Evolutionary conservation across 2,329 filamentous ascomycete genomes (phyloP).

Genomic region (Penicillium sp.): DNA sequence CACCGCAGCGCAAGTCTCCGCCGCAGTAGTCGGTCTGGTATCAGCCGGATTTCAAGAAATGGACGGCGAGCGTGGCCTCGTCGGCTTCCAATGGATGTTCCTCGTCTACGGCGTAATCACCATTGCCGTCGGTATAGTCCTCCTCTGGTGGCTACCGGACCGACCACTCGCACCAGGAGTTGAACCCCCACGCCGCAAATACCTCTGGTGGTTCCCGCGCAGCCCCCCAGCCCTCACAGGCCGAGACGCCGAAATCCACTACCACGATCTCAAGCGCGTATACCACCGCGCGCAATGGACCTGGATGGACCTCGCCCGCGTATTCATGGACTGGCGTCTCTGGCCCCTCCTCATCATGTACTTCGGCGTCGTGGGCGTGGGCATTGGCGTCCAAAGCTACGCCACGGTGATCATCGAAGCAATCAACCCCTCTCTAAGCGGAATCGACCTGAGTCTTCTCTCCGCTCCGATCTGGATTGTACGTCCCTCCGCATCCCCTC

Average conservation of each 20-base stretch:
- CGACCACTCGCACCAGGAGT: too few relatives aligned
- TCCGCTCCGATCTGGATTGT: constrained; percentile 90
- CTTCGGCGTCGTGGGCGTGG: constrained; percentile 86
- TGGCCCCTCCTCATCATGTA: constrained; percentile 87
- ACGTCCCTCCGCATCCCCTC: constrained; percentile 39
- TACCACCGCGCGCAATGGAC: constrained; percentile 65
- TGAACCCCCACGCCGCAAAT: constrained; percentile 65
- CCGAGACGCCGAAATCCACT: too few relatives aligned
- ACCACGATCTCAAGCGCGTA: constrained; percentile 68
- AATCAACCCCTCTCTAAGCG: constrained; percentile 64
- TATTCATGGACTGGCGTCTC: constrained; percentile 75
- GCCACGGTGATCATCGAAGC: constrained; percentile 75
- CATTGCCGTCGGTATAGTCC: constrained; percentile 58
- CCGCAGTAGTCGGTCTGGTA: constrained; percentile 78
- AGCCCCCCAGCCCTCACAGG: too few relatives aligned
- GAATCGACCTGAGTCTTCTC: constrained; percentile 67
- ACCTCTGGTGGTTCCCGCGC: too few relatives aligned
- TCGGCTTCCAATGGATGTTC: constrained; percentile 67
- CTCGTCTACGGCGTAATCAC: constrained; percentile 72
- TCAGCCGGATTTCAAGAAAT: constrained; percentile 87
- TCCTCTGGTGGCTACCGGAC: constrained; percentile 88
- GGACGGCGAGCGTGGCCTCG: constrained; percentile 66
- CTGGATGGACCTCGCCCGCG: too few relatives aligned
- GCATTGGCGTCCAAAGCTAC: constrained; percentile 82
- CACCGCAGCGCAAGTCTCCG: constrained; percentile 78